A percentile compares a stretch with the other conserved stretches of the same genome.
These are phyloP conservation scores for Trypanosoma congolense DNA, from an alignment of 208 protist species.

Conservation along the genomic window DNA sequence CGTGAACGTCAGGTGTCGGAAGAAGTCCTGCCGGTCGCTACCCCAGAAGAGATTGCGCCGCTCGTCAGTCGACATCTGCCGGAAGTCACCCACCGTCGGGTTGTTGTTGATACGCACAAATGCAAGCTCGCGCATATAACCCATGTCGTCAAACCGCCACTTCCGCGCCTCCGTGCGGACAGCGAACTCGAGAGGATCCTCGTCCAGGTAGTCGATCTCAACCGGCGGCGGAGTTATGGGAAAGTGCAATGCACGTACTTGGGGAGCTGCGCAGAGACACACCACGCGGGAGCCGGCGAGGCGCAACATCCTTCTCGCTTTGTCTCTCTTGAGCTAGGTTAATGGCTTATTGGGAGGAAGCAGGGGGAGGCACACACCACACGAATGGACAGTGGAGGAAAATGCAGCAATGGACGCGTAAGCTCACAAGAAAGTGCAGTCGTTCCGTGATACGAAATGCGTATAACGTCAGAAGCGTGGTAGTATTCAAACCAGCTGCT, in stretches of 20 bases:
- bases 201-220: slow-evolving; percentile 83
- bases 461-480: too few relatives aligned
- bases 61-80: slow-evolving; percentile 76
- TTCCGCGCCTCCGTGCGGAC: slow-evolving; percentile 85
- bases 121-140: slow-evolving; percentile 85
- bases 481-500: too few relatives aligned
- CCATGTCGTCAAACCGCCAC: slow-evolving; percentile 82
- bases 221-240: slow-evolving; percentile 75
- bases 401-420: too few relatives aligned
- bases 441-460: too few relatives aligned
- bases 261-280: slow-evolving; percentile 23
- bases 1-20: slow-evolving; percentile 69
- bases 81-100: slow-evolving; percentile 82
- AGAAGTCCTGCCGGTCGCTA: slow-evolving; percentile 87
- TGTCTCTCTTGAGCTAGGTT: background rate
- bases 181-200: slow-evolving; percentile 83
- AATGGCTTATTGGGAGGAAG: background rate
- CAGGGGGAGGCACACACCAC: background rate
- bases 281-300: slow-evolving; percentile 42
- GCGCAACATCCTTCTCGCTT: slow-evolving; percentile 43
- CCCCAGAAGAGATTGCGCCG: slow-evolving; percentile 84
- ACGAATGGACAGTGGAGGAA: background rate
- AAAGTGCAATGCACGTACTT: slow-evolving; percentile 70
- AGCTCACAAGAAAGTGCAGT: too few relatives aligned
- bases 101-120: slow-evolving; percentile 89